Evolutionary conservation across 371 early-diverging fungal genomes (phyloP), one percentile per base, ranked within the genome.

Genomic region (Syncephalastrum monosporum): DNA sequence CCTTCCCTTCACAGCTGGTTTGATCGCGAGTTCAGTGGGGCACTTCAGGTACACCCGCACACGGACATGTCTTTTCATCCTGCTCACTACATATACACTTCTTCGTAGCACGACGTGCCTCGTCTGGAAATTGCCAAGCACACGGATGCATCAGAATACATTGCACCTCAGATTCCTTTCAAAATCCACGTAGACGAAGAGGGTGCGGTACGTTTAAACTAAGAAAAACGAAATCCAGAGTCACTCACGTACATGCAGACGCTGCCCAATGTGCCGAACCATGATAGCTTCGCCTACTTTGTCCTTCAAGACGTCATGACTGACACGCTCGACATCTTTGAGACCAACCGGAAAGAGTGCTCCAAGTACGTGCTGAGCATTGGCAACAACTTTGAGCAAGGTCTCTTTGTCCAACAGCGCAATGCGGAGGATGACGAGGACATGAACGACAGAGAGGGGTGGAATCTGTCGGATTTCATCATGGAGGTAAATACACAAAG

Each of bases 341-440:
- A 90, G 61, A 73, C 82, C 41, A 91, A 91, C 66, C 90, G 91
- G 56, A 89, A 89, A 71, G 92, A 92, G 65, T 89, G 91, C 63
- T 84, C 85, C 45, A 83, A 82, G 53, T 88, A 84, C 61, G 59
- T 91, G 19, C 63, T 89, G 56, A 81, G 79, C 57, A 69, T 90
- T 56, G 76, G 77, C 27, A 72, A 80, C 50, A 78, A 72, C 15
- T 86, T 84, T 56, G 74, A 74, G 45, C 65, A 84, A 19, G 80
- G 77, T 2, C 81, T 82, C 5, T 83, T 89, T 38, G 81, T 82
- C 54, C 55, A 42, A 57, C 65, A 42, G 42, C 63, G 13, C 27
- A 64, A 12, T 15, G 52, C n/a, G 41, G 69, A 27, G 38, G 48
- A 59, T 4, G 43, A 46, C 16, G 64, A 67, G 7, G 55, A 60